Evolutionary conservation across 176 grass and related monocot genomes (phyloP), one percentile per base, ranked within the genome.

Genomic region (Rhipidocladum racemiflorum): DNA sequence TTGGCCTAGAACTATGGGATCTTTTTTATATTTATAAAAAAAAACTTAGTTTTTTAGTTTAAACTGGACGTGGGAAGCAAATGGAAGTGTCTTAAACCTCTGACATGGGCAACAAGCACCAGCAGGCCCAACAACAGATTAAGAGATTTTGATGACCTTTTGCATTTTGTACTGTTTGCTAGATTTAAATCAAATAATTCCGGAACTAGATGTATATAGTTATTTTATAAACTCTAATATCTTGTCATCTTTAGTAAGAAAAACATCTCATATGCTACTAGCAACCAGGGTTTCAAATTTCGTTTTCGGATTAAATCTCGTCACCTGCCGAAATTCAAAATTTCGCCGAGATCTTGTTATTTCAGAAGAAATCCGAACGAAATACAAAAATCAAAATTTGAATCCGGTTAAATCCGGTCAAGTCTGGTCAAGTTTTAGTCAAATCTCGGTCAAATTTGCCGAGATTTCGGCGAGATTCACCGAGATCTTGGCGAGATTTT

Each of bases 211-310:
- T 83, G 38, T 60, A 55, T 67, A n/a, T 49, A 20, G 14, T 28
- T 84, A 65, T 49, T 40, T 50, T 77, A 23, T 25, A 25, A 32
- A 27, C n/a, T 36, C 36, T 67, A 50, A 5, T 64, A 79, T 79
- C 40, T 75, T 53, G 23, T 10, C 38, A 81, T 11, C 15, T 54
- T 85, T 72, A 72, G 68, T 32, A 62, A 61, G 68, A 4, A 30
- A 57, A 56, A 21, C n/a, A 38, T 68, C 49, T 23, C 23, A 54
- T 77, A n/a, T 77, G 29, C 6, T 46, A 18, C 1, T 68, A 61
- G 38, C 3, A 67, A 70, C 5, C n/a, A n/a, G n/a, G n/a, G n/a
- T n/a, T n/a, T n/a, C n/a, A n/a, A n/a, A n/a, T n/a, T n/a, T n/a
- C n/a, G n/a, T n/a, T n/a, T n/a, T n/a, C n/a, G n/a, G n/a, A n/a